Evolutionary conservation across 73 alveolate species (phyloP).

Genomic region (Tetrahymena malaccensis): DNA sequence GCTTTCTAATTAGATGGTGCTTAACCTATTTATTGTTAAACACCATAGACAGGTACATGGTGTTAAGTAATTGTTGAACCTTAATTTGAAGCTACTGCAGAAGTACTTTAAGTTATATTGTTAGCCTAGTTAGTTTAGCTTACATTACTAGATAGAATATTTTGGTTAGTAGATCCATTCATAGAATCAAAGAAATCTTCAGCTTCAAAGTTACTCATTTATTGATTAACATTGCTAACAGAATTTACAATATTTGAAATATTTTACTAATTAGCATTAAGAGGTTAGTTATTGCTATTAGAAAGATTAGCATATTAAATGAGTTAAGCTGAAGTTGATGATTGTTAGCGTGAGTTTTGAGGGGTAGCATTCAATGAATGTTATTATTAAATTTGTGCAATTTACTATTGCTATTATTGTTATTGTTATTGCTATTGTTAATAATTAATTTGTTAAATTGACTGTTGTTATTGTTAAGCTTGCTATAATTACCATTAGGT

Average conservation of each 20-base stretch:
- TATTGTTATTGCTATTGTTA: background rate
- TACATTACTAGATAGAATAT: background rate
- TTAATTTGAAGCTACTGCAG: background rate
- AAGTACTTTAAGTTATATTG: background rate
- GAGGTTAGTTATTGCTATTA: background rate
- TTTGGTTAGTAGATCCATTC: background rate
- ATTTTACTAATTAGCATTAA: background rate
- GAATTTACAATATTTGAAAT: background rate
- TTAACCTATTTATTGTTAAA: background rate
- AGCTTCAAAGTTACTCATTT: background rate
- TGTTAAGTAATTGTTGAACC: background rate
- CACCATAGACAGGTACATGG: background rate
- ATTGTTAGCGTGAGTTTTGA: background rate
- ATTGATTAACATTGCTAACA: background rate
- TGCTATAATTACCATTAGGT: background rate
- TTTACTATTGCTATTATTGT: background rate
- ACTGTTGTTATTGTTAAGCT: background rate
- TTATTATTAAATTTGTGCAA: background rate
- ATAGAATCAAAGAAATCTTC: background rate
- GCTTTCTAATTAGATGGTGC: background rate
- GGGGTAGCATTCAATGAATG: background rate
- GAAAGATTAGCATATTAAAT: background rate
- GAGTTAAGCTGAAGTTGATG: background rate
- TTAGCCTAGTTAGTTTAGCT: background rate
- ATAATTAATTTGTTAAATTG: background rate